Percentiles rank a stretch among this genome's conserved stretches.
Evolutionary conservation across 1,139 yeast genomes (phyloP).

Genomic region (Debaryomyces fabryi): DNA sequence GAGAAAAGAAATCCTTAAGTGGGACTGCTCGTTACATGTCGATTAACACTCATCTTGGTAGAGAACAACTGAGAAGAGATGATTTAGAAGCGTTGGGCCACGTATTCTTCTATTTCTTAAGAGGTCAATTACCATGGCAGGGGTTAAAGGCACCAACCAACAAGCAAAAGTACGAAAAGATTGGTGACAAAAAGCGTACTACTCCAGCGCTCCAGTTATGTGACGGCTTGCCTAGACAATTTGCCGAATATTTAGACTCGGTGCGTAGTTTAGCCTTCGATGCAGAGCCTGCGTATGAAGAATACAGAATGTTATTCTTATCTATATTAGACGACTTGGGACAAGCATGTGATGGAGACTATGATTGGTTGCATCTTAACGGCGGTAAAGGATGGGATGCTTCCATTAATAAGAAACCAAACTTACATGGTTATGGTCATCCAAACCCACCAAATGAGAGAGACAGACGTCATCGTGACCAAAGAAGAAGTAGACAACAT

Average conservation of each 20-base stretch:
- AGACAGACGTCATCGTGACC: constrained; percentile 53
- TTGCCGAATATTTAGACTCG: constrained; percentile 81
- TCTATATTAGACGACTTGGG: constrained; percentile 73
- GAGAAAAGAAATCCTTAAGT: constrained; percentile 90
- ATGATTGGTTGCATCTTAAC: constrained; percentile 94
- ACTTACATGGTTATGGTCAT: constrained; percentile 87
- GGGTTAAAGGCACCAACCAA: constrained; percentile 98
- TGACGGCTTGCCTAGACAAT: constrained; percentile 81
- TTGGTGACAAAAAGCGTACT: constrained; percentile 91
- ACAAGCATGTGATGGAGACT: constrained; percentile 78
- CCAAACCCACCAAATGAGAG: constrained; percentile 57
- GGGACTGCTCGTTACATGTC: constrained; percentile 99
- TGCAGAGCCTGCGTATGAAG: constrained; percentile 93
- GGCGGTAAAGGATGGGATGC: constrained; percentile 94
- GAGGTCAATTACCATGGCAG: constrained; percentile 98
- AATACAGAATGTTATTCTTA: constrained; percentile 73
- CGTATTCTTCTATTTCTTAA: constrained; percentile 88
- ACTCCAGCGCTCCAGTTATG: constrained; percentile 80
- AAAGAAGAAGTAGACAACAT: constrained; percentile 44
- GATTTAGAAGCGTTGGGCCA: constrained; percentile 96
- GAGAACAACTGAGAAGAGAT: constrained; percentile 95
- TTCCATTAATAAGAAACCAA: constrained; percentile 78
- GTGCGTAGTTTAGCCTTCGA: constrained; percentile 87
- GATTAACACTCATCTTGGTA: constrained; percentile 93
- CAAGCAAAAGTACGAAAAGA: constrained; percentile 93